These are phyloP conservation scores for Trypanosoma vivax DNA, from an alignment of 208 protist species.

Conservation along the genomic window DNA sequence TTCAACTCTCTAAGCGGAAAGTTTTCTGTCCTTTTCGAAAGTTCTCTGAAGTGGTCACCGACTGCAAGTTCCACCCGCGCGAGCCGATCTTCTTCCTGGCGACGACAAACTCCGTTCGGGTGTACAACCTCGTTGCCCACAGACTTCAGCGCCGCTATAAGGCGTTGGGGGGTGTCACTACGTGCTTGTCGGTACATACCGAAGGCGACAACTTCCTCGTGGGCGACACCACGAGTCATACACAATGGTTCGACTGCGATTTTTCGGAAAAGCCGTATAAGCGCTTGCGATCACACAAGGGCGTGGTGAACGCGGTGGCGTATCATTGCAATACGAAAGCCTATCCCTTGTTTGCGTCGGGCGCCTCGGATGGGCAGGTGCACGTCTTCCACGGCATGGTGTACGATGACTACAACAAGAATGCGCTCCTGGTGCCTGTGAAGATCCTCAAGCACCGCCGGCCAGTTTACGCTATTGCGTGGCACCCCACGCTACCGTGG, in stretches of 20 bases:
- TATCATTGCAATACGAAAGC: conserved; percentile 87
- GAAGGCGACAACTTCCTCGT: conserved; percentile 96
- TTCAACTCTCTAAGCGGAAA: conserved; percentile 89
- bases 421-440: conserved; percentile 98
- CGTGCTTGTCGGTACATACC: conserved; percentile 95
- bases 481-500: conserved; percentile 99
- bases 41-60: conserved; percentile 85
- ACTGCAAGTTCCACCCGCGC: conserved; percentile 97
- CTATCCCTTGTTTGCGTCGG: conserved; percentile 96
- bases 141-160: conserved; percentile 94
- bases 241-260: conserved; percentile 98
- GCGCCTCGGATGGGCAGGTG: conserved; percentile 93
- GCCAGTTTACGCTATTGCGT: conserved; percentile 88
- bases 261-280: conserved; percentile 95
- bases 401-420: conserved; percentile 97
- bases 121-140: conserved; percentile 98
- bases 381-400: conserved; percentile 95
- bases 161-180: conserved; percentile 77
- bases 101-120: conserved; percentile 89
- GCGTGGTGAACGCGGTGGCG: conserved; percentile 87
- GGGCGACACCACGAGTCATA: conserved; percentile 84
- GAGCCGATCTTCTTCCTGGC: conserved; percentile 98
- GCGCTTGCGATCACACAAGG: conserved; percentile 93
- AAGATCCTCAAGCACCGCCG: conserved; percentile 96
- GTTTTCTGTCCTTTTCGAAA: conserved; percentile 91